Evolutionary conservation across 805 yeast genomes (phyloP).

Genomic region (Cyberlindnera mycetangii): DNA sequence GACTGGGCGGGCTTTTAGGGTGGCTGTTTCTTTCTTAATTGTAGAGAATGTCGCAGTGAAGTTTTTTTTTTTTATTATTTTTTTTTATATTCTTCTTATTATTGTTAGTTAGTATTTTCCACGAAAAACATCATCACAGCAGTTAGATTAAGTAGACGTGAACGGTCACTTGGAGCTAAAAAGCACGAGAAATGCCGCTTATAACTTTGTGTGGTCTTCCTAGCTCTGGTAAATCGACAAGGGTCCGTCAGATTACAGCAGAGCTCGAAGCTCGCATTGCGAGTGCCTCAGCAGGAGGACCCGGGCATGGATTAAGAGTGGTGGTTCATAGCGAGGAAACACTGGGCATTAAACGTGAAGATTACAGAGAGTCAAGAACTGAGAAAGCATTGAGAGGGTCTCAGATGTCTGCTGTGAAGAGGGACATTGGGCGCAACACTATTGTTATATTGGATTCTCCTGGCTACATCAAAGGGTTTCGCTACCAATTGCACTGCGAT

Average conservation of each 20-base stretch:
- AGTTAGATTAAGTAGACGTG: too few relatives aligned
- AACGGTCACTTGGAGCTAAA: too few relatives aligned
- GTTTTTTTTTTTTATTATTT: too few relatives aligned
- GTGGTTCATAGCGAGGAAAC: conserved; percentile 74
- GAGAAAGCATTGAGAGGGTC: conserved; percentile 83
- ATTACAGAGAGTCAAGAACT: conserved; percentile 65
- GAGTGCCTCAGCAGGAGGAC: conserved; percentile 37
- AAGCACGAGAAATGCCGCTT: conserved; percentile 63
- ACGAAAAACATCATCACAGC: too few relatives aligned
- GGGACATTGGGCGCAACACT: conserved; percentile 64
- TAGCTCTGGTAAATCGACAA: conserved; percentile 74
- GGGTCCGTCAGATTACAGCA: conserved; percentile 55
- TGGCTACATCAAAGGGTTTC: conserved; percentile 89
- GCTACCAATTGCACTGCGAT: conserved; percentile 93
- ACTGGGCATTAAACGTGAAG: conserved; percentile 64
- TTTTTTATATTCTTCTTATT: too few relatives aligned
- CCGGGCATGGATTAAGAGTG: conserved; percentile 57
- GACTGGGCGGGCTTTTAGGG: too few relatives aligned
- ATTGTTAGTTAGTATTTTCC: too few relatives aligned
- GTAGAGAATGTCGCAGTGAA: too few relatives aligned
- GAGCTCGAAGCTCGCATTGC: conserved; percentile 47
- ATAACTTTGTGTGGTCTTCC: conserved; percentile 84
- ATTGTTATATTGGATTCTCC: conserved; percentile 84
- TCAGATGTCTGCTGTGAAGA: conserved; percentile 85
- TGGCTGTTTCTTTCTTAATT: too few relatives aligned